phyloP scores from a whole-genome alignment of 2,329 filamentous ascomycete genomes.

The Alternaria hordeiaustralica region DNA sequence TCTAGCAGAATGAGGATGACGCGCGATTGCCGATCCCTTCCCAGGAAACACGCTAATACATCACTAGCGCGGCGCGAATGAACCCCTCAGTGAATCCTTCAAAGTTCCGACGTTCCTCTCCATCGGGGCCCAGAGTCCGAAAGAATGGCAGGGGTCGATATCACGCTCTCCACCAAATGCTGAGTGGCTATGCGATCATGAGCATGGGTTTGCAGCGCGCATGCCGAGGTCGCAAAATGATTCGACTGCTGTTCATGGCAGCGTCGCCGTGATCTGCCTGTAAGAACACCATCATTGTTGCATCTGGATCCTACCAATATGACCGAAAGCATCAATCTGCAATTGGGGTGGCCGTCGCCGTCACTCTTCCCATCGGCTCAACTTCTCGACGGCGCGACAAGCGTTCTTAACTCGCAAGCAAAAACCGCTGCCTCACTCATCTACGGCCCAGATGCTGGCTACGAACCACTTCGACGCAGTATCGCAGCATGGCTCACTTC shows the following conservation, averaged over 20 bases:
- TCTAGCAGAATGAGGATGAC: conserved; percentile 1
- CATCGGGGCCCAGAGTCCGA: neutral
- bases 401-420: conserved; percentile 63
- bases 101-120: neutral
- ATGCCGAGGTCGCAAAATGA: neutral
- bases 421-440: conserved; percentile 67
- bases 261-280: neutral
- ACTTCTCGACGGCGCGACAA: conserved; percentile 63
- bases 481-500: conserved; percentile 70
- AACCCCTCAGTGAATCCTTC: neutral
- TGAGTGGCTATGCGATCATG: neutral
- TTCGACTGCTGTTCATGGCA: neutral
- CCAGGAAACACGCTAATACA: neutral
- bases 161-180: neutral
- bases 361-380: conserved; percentile 67
- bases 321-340: conserved; percentile 63
- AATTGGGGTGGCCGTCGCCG: conserved; percentile 69
- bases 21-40: conserved; percentile 1
- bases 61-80: neutral
- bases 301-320: neutral
- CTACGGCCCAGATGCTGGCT: conserved; percentile 79
- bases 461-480: conserved; percentile 69
- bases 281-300: neutral
- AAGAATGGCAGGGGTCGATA: neutral
- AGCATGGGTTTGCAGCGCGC: neutral